Evolutionary conservation across 2,329 filamentous ascomycete genomes (phyloP), one percentile per base, ranked within the genome.

Genomic region (Fusarium equiseti): DNA sequence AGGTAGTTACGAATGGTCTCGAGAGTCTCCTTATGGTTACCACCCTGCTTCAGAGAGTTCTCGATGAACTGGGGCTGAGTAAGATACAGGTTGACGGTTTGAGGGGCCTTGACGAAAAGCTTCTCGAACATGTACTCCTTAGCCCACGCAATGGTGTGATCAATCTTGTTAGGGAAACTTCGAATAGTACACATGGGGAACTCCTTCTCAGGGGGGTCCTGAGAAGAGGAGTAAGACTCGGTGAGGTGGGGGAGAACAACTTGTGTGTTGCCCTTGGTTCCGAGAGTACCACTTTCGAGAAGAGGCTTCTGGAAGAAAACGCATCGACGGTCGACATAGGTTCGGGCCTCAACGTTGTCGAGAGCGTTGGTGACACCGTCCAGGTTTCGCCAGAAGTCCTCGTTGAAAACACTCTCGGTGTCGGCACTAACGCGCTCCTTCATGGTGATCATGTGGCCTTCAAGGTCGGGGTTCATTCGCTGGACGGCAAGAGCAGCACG

Each of bases 171-270:
- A 63, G 96, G 96, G 86, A 99, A 99, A 81, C 95, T 98, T 78
- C 93, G 90, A 68, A 99, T 87, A 8, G 96, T 98, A 81, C 96
- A 99, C 95, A 98, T 98, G 1, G 96, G 96, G 87, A 99, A 98
- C 2, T 96, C 97, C 84, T 98, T 94, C 86, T 99, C 97, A 0
- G 96, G 96, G 2, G 96, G 96, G 79, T 99, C 97, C 79, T 98
- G 95, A 22, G 96, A 98, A 6, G 85, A 87, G 1, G 96, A 98
- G 84, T 99, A 99, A 2, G 96, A 98, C 81, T 99, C 97, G 1
- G 96, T 98, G 70, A 98, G 84, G 74, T 90, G 88, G 13, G 96
- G 97, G 61, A 99, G 87, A 51, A 99, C 90, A 64, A 99, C 96
- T 78, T 99, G 96, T 9, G 94, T 97, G 83, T 99, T 99, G 77